A percentile compares a stretch with the other conserved stretches of the same genome.
These are phyloP conservation scores for Alternaria brassicicola DNA, from an alignment of 2,329 filamentous ascomycete genomes.

Conservation along the genomic window DNA sequence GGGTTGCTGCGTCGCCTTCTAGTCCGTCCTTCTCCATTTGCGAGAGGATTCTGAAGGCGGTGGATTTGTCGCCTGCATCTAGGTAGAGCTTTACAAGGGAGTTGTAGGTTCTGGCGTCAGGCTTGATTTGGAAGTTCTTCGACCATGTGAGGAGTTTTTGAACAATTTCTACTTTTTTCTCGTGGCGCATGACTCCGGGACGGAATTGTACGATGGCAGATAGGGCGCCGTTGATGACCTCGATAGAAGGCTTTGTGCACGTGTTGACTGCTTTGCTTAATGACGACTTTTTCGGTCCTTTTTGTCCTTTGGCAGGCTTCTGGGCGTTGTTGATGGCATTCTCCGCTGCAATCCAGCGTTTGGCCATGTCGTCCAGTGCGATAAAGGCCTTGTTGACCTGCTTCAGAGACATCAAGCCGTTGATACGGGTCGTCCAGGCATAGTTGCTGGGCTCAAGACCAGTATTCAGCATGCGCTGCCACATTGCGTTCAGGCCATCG, in stretches of 20 bases:
- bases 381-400: slow-evolving; percentile 63
- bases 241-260: slow-evolving; percentile 65
- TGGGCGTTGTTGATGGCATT: slow-evolving; percentile 17
- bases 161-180: slow-evolving; percentile 47
- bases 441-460: slow-evolving; percentile 66
- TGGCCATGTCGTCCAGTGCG: slow-evolving; percentile 70
- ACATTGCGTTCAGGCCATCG: slow-evolving; percentile 68
- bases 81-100: slow-evolving; percentile 69
- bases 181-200: slow-evolving; percentile 46
- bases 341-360: slow-evolving; percentile 59
- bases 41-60: slow-evolving; percentile 60
- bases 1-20: slow-evolving; percentile 70
- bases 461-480: slow-evolving; percentile 66
- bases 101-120: slow-evolving; percentile 65
- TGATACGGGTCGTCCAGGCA: slow-evolving; percentile 74
- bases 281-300: slow-evolving; percentile 15
- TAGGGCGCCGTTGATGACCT: slow-evolving; percentile 73
- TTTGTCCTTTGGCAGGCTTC: slow-evolving; percentile 13
- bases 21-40: slow-evolving; percentile 65
- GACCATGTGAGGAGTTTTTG: slow-evolving; percentile 52
- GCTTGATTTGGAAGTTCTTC: slow-evolving; percentile 52
- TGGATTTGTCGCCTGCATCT: slow-evolving; percentile 54
- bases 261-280: slow-evolving; percentile 39
- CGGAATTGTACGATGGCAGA: slow-evolving; percentile 60
- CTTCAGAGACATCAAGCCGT: slow-evolving; percentile 65